phyloP scores from a whole-genome alignment of 371 early-diverging fungal species.

The Rhizopus delemar region DNA sequence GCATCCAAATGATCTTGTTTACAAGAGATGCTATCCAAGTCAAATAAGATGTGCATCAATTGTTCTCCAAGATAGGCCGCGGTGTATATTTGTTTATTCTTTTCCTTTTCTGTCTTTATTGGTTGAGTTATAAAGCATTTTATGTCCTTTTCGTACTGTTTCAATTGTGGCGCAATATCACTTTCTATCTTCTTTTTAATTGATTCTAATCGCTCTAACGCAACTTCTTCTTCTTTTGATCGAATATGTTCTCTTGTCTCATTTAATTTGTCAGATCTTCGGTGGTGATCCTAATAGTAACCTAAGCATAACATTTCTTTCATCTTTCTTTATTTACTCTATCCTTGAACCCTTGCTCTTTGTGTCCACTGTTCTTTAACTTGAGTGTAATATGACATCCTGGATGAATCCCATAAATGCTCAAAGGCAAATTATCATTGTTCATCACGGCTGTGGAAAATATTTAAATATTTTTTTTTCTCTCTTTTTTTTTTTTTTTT shows the following conservation, averaged over 20 bases:
- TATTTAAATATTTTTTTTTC: not conserved
- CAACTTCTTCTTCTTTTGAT: slow-evolving; percentile 1
- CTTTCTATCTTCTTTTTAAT: slow-evolving; percentile 11
- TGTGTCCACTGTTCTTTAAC: slow-evolving; percentile 1
- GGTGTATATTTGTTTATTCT: slow-evolving; percentile 21
- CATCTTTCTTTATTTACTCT: not conserved
- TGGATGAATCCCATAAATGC: slow-evolving; percentile 16
- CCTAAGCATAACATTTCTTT: no score
- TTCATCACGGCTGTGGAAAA: slow-evolving; percentile 15
- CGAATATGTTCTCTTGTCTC: not conserved
- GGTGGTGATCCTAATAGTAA: not conserved
- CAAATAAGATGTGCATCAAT: slow-evolving; percentile 29
- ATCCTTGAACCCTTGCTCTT: slow-evolving; percentile 1
- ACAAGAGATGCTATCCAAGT: slow-evolving; percentile 22
- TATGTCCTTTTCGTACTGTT: slow-evolving; percentile 18
- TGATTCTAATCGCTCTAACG: slow-evolving; percentile 11
- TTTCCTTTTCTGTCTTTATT: slow-evolving; percentile 15
- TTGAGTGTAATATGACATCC: slow-evolving; percentile 15
- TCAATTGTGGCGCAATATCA: slow-evolving; percentile 17
- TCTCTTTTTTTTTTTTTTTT: not conserved
- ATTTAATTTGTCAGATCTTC: not conserved
- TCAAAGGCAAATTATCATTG: slow-evolving; percentile 17
- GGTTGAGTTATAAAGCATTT: slow-evolving; percentile 11
- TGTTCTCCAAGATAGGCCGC: slow-evolving; percentile 28
- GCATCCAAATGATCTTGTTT: slow-evolving; percentile 17